Conservation (phyloP, 73 alveolate species). For the Breviolum minutum region DNA sequence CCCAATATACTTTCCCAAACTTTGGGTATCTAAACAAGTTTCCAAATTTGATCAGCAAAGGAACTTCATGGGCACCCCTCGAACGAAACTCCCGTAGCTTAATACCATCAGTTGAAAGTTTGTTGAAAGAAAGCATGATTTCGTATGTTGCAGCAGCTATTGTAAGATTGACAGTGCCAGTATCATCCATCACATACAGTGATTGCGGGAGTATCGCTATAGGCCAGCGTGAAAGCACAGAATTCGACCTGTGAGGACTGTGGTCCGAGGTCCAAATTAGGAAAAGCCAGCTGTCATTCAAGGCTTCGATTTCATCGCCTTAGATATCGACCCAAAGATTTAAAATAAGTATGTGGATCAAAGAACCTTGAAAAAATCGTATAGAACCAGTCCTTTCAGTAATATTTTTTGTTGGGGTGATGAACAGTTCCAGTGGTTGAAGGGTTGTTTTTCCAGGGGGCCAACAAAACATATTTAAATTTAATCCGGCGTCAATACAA, state of each 20-base stretch:
- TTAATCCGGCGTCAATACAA: not conserved
- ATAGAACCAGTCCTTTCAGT: too few species aligned
- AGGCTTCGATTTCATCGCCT: not conserved
- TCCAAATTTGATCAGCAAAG: not conserved
- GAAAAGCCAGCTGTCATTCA: not conserved
- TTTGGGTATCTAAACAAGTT: not conserved
- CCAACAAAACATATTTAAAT: too few species aligned
- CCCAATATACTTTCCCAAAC: not conserved
- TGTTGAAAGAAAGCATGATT: not conserved
- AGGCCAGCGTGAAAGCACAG: not conserved
- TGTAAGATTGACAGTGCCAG: not conserved
- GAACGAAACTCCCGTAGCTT: not conserved
- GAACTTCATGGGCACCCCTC: not conserved
- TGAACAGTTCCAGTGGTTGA: too few species aligned
- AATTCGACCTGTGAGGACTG: not conserved
- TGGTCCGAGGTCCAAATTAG: slow-evolving; percentile 23
- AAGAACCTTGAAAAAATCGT: too few species aligned
- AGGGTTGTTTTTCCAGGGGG: too few species aligned
- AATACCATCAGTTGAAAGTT: not conserved
- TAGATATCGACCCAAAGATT: too few species aligned
- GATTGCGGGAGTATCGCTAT: not conserved
- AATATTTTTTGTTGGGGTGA: too few species aligned
- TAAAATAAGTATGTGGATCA: too few species aligned
- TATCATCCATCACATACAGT: not conserved
- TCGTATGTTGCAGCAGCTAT: not conserved